phyloP scores from a whole-genome alignment of 2,329 filamentous ascomycete genomes.

The Sarocladiaceae sp. region DNA sequence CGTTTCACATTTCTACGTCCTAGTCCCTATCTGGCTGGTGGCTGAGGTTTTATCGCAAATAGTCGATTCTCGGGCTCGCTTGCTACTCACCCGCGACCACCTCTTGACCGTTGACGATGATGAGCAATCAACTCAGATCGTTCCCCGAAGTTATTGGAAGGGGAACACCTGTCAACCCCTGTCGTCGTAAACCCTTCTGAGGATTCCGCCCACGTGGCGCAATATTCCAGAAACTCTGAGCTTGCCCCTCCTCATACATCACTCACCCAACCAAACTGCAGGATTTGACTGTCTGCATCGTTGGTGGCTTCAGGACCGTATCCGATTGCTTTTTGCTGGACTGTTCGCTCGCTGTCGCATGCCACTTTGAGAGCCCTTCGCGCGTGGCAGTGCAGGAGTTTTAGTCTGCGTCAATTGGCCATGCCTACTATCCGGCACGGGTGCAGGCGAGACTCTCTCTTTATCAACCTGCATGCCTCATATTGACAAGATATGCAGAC shows the following conservation, averaged over 20 bases:
- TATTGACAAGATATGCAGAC: neutral
- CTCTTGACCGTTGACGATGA: too few species aligned
- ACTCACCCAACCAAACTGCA: neutral
- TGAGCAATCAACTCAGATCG: neutral
- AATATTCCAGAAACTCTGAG: conserved; percentile 7
- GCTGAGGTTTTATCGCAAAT: neutral
- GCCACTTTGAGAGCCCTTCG: neutral
- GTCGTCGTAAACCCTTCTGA: neutral
- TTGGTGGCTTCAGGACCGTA: neutral
- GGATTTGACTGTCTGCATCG: neutral
- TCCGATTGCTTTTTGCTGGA: neutral
- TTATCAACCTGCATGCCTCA: neutral
- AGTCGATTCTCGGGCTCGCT: neutral
- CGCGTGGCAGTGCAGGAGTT: neutral
- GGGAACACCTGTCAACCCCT: neutral
- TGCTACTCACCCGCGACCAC: neutral
- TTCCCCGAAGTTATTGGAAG: neutral
- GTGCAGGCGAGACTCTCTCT: neutral
- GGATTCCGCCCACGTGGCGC: conserved; percentile 1
- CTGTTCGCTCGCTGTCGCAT: neutral
- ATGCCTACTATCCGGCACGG: too few species aligned
- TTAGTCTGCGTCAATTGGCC: too few species aligned
- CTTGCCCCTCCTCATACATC: neutral
- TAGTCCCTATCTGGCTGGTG: conserved; percentile 2
- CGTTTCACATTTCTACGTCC: neutral